Evolutionary conservation across 148 eudicot genomes (phyloP), one percentile per base, ranked within the genome.

Genomic region (Cornus suecica): DNA sequence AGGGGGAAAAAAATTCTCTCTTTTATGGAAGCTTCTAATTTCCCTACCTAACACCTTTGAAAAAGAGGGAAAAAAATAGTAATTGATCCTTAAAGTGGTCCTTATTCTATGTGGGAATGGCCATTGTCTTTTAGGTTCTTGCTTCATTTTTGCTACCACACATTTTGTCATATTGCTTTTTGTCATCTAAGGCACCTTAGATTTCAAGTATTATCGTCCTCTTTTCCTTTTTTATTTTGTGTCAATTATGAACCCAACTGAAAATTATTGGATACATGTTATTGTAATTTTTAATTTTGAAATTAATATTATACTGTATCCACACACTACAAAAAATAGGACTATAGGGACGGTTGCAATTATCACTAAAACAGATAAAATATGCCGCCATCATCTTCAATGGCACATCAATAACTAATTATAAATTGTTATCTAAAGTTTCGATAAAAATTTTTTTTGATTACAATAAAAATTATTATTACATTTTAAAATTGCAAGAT

Each of bases 41-140:
- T 79, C 54, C 77, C 81, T 78, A 87, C 91, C 91, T 90, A 90
- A 87, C 89, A 71, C 87, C 77, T 41, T 80, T 68, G 70, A 75
- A 74, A 69, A 60, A 58, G 6, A 60, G 70, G 65, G 23, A 71
- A 29, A 65, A 74, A 69, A 69, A 62, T 8, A 8, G 51, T 15
- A 28, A 37, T 68, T 24, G 66, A 68, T 52, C 63, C 82, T 71
- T 80, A 74, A 76, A 84, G 77, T 70, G 78, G 71, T 75, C 78
- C 75, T 74, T 71, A 27, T 56, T 58, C 32, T 22, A n/a, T 6
- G 42, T 15, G 2, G 0, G 28, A 71, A 23, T 54, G 14, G 25
- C 32, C 51, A 62, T 10, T 25, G 2, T 69, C 52, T 58, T 58
- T 1, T 58, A 48, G 54, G 42, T 6, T 37, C 7, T 37, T 37